phyloP scores from a whole-genome alignment of 2,329 filamentous ascomycete genomes.

The Fusarium gaditjirri region DNA sequence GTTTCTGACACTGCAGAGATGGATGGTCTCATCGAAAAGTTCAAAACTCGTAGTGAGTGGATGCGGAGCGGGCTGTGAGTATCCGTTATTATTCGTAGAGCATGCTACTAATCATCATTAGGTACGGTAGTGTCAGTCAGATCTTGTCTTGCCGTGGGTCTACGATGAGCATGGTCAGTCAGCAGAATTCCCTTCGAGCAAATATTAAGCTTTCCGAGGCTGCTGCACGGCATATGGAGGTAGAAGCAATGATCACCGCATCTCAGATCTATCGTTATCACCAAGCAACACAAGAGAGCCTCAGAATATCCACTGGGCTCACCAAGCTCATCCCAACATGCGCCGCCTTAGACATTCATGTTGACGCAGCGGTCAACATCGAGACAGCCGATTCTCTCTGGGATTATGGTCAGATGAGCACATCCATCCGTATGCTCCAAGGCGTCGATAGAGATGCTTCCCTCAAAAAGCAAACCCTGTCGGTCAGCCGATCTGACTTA shows the following conservation, averaged over 20 bases:
- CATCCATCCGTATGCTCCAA: constrained; percentile 90
- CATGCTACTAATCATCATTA: constrained; percentile 47
- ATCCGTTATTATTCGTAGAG: neutral
- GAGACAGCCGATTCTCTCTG: constrained; percentile 92
- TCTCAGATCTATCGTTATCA: constrained; percentile 82
- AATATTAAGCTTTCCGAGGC: constrained; percentile 69
- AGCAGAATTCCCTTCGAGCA: constrained; percentile 71
- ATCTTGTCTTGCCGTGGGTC: constrained; percentile 87
- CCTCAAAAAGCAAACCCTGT: constrained; percentile 74
- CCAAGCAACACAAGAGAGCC: constrained; percentile 83
- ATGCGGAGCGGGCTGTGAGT: constrained; percentile 83
- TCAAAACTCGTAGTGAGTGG: constrained; percentile 77
- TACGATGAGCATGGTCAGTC: constrained; percentile 80
- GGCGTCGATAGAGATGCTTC: constrained; percentile 70
- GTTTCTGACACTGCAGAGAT: constrained; percentile 69
- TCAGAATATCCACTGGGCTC: constrained; percentile 87
- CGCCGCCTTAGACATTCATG: constrained; percentile 74
- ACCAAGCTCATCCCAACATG: constrained; percentile 79
- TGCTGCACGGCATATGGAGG: constrained; percentile 76
- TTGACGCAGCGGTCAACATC: constrained; percentile 80
- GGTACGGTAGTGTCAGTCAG: constrained; percentile 80
- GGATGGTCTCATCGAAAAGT: constrained; percentile 68
- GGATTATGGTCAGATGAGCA: constrained; percentile 90
- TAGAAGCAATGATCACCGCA: constrained; percentile 79
- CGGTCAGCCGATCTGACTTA: constrained; percentile 79